Evolutionary conservation across 805 yeast genomes (phyloP).

Genomic region (Kregervanrija delftensis): DNA sequence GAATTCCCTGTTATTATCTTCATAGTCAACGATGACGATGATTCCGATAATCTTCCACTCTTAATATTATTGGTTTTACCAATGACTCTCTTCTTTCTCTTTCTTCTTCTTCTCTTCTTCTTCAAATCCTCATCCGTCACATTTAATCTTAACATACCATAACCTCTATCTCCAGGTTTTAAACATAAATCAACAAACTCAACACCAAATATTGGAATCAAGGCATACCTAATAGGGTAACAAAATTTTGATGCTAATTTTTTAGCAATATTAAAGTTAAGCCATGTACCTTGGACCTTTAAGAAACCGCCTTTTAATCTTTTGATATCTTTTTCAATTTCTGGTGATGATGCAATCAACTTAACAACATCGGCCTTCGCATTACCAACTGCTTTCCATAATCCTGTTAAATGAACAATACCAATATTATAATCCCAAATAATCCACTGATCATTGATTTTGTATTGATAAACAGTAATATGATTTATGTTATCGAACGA

Average conservation of each 20-base stretch:
- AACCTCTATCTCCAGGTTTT: conserved; percentile 52
- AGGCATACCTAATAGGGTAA: conserved; percentile 64
- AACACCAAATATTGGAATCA: conserved; percentile 75
- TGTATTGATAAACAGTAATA: conserved; percentile 67
- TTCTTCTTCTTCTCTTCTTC: conserved; percentile 17
- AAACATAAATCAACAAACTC: conserved; percentile 58
- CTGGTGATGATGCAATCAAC: conserved; percentile 59
- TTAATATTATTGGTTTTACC: too few relatives aligned
- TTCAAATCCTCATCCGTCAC: conserved; percentile 23
- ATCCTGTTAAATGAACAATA: conserved; percentile 78
- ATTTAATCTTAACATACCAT: conserved; percentile 51
- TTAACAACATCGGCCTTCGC: conserved; percentile 73
- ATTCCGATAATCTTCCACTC: too few relatives aligned
- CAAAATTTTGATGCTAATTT: conserved; percentile 68
- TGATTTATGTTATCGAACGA: conserved; percentile 65
- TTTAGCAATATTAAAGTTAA: conserved; percentile 64
- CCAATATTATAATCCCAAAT: conserved; percentile 86
- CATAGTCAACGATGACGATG: not conserved
- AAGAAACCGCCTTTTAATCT: conserved; percentile 87
- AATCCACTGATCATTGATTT: conserved; percentile 62
- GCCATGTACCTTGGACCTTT: conserved; percentile 93
- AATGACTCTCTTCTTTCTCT: conserved; percentile 5
- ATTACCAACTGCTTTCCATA: conserved; percentile 73
- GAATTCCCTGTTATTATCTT: not conserved
- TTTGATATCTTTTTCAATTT: conserved; percentile 52